Conservation (phyloP, 2,329 filamentous ascomycete species). For the Trichoderma sp. region DNA sequence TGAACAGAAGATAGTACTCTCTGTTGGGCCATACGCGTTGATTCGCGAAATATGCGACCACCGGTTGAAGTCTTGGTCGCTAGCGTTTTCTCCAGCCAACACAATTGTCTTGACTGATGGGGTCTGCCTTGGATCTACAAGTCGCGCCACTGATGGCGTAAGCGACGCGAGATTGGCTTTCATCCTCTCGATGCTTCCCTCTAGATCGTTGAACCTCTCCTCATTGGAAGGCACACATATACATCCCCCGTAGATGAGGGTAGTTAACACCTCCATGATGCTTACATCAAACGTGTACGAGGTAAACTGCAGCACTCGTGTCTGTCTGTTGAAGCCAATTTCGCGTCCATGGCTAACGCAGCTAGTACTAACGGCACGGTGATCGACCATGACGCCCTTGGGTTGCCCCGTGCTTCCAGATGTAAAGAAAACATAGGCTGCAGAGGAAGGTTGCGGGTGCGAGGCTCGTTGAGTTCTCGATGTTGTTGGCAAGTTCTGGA, state of each 20-base stretch:
- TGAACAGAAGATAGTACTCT: neutral
- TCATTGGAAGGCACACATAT: slow-evolving; percentile 38
- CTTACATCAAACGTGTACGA: too few relatives aligned
- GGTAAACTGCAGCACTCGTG: too few relatives aligned
- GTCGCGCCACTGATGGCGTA: neutral
- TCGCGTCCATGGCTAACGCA: slow-evolving; percentile 35
- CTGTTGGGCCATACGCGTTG: neutral
- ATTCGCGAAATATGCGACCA: neutral
- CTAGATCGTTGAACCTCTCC: slow-evolving; percentile 39
- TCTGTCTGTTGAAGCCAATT: slow-evolving; percentile 15
- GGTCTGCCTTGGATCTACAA: neutral
- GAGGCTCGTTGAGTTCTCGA: neutral
- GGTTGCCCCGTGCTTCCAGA: slow-evolving; percentile 54
- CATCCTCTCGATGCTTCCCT: neutral
- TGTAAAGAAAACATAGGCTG: slow-evolving; percentile 47
- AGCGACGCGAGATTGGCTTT: neutral
- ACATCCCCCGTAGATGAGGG: too few relatives aligned
- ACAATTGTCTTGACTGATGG: neutral
- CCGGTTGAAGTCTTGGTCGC: neutral
- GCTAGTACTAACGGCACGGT: slow-evolving; percentile 39
- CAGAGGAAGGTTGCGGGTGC: slow-evolving; percentile 21
- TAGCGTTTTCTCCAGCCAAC: neutral
- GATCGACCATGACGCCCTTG: slow-evolving; percentile 49
- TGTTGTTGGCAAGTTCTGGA: neutral
- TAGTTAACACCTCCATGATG: too few relatives aligned